Conservation (phyloP, 2,329 filamentous ascomycete species). For the Clarireedia homoeocarpa region DNA sequence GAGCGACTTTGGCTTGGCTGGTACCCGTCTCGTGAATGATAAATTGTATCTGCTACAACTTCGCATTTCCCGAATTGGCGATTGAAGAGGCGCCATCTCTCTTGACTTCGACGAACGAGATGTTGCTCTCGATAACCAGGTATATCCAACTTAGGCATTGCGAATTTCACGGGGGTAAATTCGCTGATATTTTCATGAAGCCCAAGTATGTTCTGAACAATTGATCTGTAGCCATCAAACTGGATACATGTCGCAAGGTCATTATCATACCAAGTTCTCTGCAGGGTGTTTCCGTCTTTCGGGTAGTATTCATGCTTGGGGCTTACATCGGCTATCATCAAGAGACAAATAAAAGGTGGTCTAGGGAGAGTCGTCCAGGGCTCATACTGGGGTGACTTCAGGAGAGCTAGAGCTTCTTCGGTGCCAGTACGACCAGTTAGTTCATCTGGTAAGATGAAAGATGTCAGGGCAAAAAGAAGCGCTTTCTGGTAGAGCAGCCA, state of each 20-base stretch:
- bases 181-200: constrained; percentile 15
- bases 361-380: constrained; percentile 19
- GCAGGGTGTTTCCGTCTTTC: constrained; percentile 32
- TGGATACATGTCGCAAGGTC: constrained; percentile 34
- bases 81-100: neutral
- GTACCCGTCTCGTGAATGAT: constrained; percentile 14
- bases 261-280: constrained; percentile 36
- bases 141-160: neutral
- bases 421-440: constrained; percentile 52
- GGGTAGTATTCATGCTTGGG: constrained; percentile 39
- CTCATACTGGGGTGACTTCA: constrained; percentile 40
- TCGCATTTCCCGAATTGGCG: neutral
- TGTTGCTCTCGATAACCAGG: constrained; percentile 4
- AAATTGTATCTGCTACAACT: neutral
- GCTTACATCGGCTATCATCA: constrained; percentile 18
- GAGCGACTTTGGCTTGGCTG: neutral
- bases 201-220: constrained; percentile 13
- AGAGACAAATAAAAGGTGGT: constrained; percentile 2
- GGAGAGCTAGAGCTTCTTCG: constrained; percentile 47
- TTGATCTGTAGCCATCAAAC: constrained; percentile 27
- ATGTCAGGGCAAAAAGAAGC: constrained; percentile 52
- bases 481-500: constrained; percentile 48
- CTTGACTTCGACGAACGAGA: constrained; percentile 11
- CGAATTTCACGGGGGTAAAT: constrained; percentile 10
- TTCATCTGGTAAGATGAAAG: constrained; percentile 46